Conservation (phyloP, 306 rosid species). For the Fragaria nilgerrensis region DNA sequence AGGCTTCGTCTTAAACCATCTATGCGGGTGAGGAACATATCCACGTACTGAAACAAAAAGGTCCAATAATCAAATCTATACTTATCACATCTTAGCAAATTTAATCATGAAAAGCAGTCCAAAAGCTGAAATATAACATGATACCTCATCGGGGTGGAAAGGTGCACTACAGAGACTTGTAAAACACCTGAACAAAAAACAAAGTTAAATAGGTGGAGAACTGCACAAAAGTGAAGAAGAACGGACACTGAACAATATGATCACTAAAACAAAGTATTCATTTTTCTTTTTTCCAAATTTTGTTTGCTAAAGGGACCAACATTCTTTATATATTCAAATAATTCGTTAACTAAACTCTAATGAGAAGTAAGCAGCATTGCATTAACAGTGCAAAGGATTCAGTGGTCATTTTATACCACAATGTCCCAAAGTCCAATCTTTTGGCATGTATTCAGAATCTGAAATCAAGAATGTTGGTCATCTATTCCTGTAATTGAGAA, state of each 20-base stretch:
- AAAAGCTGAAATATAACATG: conserved; percentile 6
- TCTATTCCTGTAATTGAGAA: not conserved
- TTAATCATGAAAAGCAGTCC: conserved; percentile 6
- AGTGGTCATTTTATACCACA: not conserved
- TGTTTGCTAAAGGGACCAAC: not conserved
- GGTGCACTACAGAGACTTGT: conserved; percentile 60
- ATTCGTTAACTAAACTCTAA: not conserved
- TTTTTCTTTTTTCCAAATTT: not conserved
- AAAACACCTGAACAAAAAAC: conserved; percentile 62
- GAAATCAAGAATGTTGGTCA: not conserved
- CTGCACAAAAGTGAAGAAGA: not conserved
- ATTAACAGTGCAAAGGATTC: not conserved
- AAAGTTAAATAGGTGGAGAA: not conserved
- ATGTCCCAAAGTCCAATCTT: not conserved
- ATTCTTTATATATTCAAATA: not conserved
- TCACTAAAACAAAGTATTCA: not conserved
- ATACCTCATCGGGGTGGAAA: conserved; percentile 79
- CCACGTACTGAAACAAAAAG: conserved; percentile 62
- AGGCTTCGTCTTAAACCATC: conserved; percentile 89
- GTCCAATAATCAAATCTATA: conserved; percentile 13
- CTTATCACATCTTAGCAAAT: conserved; percentile 1
- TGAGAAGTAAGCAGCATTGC: conserved; percentile 2
- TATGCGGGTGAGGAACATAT: conserved; percentile 77
- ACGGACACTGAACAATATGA: conserved; percentile 1
- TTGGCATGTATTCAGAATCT: not conserved